phyloP scores from a whole-genome alignment of 352 stramenopile genomes.

The Elongisporangium senticosum region DNA sequence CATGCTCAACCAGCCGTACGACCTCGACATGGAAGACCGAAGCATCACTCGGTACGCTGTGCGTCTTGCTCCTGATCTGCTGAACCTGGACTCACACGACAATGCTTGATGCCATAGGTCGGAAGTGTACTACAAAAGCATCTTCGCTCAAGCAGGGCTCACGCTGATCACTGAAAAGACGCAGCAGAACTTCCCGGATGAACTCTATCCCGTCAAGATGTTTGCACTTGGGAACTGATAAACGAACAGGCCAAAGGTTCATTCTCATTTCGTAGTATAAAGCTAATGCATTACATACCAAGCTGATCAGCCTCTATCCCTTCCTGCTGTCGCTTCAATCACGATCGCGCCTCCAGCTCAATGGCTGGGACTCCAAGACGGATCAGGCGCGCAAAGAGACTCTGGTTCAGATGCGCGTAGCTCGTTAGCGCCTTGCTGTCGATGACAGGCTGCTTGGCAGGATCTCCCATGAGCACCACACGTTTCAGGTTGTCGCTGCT shows the following conservation, averaged over 20 bases:
- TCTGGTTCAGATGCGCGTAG: slow-evolving; percentile 93
- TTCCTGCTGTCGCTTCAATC: background rate
- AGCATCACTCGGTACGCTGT: slow-evolving; percentile 83
- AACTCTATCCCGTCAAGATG: slow-evolving; percentile 95
- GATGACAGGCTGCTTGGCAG: slow-evolving; percentile 90
- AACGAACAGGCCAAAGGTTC: background rate
- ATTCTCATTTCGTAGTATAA: slow-evolving; percentile 1
- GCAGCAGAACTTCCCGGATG: slow-evolving; percentile 91
- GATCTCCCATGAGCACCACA: slow-evolving; percentile 94
- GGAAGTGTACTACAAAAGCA: slow-evolving; percentile 85
- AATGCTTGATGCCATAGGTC: slow-evolving; percentile 22
- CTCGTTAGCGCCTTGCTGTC: slow-evolving; percentile 83
- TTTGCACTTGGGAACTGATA: slow-evolving; percentile 71
- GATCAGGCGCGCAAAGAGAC: slow-evolving; percentile 93
- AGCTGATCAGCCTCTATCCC: slow-evolving; percentile 9
- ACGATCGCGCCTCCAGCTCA: slow-evolving; percentile 55
- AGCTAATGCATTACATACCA: slow-evolving; percentile 2
- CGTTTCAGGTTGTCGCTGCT: slow-evolving; percentile 72
- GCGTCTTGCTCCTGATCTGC: background rate
- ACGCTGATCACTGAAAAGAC: slow-evolving; percentile 71
- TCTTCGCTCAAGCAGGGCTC: slow-evolving; percentile 91
- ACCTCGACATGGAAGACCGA: slow-evolving; percentile 92
- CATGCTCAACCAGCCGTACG: slow-evolving; percentile 66
- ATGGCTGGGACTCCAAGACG: slow-evolving; percentile 90
- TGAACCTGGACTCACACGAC: slow-evolving; percentile 1